Percentiles rank a stretch among this genome's conserved stretches.
These are phyloP conservation scores for Raddia guianensis DNA, from an alignment of 176 grass and related monocot genomes.

Conservation along the genomic window DNA sequence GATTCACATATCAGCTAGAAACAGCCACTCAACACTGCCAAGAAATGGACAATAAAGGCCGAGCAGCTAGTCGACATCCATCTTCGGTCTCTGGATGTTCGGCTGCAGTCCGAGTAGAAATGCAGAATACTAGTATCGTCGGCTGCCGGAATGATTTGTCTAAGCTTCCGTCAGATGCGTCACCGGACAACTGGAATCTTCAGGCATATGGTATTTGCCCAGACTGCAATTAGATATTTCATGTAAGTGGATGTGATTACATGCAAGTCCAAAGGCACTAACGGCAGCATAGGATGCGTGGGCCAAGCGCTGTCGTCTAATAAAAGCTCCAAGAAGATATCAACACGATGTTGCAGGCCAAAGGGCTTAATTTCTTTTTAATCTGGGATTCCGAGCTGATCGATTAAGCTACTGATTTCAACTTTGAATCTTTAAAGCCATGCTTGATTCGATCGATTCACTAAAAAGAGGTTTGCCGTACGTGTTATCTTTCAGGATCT, in stretches of 20 bases:
- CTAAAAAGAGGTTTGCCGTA: too few species aligned
- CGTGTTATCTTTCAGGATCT: too few species aligned
- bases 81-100: neutral
- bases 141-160: neutral
- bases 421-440: too few species aligned
- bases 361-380: neutral
- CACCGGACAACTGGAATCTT: conserved; percentile 21
- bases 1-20: too few species aligned
- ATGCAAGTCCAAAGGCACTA: neutral
- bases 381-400: too few species aligned
- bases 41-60: neutral
- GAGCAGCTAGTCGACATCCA: neutral
- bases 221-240: neutral
- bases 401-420: too few species aligned
- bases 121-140: neutral
- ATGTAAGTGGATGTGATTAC: neutral
- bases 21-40: neutral
- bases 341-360: conserved; percentile 21
- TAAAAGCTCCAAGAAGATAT: conserved; percentile 21
- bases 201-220: neutral
- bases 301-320: conserved; percentile 3
- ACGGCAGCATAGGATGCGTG: neutral
- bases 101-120: neutral
- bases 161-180: neutral
- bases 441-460: too few species aligned